phyloP scores from a whole-genome alignment of 2,329 filamentous ascomycete species.

The Pyrenochaeta sp. region DNA sequence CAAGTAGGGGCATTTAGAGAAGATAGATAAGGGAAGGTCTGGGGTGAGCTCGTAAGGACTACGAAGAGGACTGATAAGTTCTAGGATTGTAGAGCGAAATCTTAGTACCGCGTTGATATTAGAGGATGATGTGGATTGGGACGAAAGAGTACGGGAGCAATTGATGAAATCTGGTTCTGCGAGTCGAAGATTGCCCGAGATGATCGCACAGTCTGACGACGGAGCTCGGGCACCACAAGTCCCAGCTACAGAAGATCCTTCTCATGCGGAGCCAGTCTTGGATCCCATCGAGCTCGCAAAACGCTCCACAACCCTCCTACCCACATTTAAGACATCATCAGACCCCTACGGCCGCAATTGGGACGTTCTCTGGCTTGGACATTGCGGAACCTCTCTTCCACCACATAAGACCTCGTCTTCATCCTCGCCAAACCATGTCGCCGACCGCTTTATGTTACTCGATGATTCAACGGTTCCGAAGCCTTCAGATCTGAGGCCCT shows the following conservation, averaged over 20 bases:
- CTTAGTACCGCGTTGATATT: conserved; percentile 34
- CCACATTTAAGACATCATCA: conserved; percentile 7
- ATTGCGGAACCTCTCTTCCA: conserved; percentile 45
- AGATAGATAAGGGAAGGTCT: too few species aligned
- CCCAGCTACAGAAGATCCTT: conserved; percentile 7
- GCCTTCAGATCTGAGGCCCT: conserved; percentile 24
- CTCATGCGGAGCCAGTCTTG: not conserved
- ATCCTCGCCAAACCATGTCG: not conserved
- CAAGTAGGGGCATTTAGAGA: too few species aligned
- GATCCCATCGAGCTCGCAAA: conserved; percentile 20
- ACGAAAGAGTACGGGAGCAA: conserved; percentile 28
- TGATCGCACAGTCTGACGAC: conserved; percentile 8
- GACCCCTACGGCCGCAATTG: conserved; percentile 44
- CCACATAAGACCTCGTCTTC: conserved; percentile 10
- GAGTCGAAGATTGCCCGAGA: conserved; percentile 16
- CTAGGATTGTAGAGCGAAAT: conserved; percentile 31
- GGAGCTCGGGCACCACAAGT: conserved; percentile 3
- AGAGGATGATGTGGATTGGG: conserved; percentile 41
- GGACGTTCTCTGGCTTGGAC: conserved; percentile 53
- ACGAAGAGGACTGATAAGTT: conserved; percentile 3
- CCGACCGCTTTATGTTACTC: conserved; percentile 22
- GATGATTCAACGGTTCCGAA: conserved; percentile 31
- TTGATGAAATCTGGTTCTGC: conserved; percentile 22
- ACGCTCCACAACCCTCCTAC: conserved; percentile 21
- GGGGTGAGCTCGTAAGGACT: not conserved